Evolutionary conservation across 768 basidiomycete genomes (phyloP), one percentile per base, ranked within the genome.

Genomic region (Hypholoma fasciculare): DNA sequence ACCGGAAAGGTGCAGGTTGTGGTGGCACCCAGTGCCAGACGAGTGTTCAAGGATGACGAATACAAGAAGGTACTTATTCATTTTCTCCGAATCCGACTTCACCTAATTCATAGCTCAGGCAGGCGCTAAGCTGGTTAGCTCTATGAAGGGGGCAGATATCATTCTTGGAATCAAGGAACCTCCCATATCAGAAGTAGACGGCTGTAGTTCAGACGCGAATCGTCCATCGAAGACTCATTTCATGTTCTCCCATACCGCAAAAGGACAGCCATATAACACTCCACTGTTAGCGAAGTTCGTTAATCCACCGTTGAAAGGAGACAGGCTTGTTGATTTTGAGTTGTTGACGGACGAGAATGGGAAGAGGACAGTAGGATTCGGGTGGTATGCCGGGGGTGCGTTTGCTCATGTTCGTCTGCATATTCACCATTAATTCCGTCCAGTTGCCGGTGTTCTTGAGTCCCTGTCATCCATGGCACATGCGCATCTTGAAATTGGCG

Each of bases 221-320:
- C 40, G 30, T 34, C 30, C 30, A 6, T 7, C 30, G 30, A 42
- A 17, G 34, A 94, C 88, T 0, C 88, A 95, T 64, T 72, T 96
- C 55, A 94, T 95, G 87, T 96, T 97, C 80, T 94, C 90, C 30
- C 94, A 96, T 69, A 96, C 94, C 0, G 83, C 84, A 54, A 96
- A 96, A 71, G 91, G 90, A 0, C 92, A 96, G 71, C 71, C 77
- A 6, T 96, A 96, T 72, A 97, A 96, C 65, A 91, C 88, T 67
- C 83, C 87, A 0, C 74, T 97, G 0, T 78, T 97, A 2, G 77
- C 87, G 0, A 78, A 80, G 52, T 93, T 90, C 69, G 72, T 89
- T 7, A 71, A 68, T 2, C 61, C 59, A 7, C 46, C 56, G 16
- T 52, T 59, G 8, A 36, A 54, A 16, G 38, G 40, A 11, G 82